These are phyloP conservation scores for Fraxinus paxiana DNA, from an alignment of 305 asterid genomes.

Conservation along the genomic window DNA sequence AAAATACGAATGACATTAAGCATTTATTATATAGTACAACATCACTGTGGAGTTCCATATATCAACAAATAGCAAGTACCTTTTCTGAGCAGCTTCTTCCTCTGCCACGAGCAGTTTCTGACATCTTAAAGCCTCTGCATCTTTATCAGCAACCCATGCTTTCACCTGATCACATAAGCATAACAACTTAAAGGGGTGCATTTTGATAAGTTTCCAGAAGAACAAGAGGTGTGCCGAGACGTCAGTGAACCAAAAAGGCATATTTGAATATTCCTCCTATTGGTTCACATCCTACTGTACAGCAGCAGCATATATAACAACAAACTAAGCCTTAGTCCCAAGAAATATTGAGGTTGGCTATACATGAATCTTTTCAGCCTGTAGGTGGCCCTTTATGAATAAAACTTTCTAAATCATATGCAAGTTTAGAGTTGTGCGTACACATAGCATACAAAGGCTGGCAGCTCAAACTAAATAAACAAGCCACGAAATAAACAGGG, in stretches of 20 bases:
- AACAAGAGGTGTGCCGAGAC: slow-evolving; percentile 14
- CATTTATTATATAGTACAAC: background rate
- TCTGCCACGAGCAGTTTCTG: slow-evolving; percentile 95
- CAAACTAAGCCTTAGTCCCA: background rate
- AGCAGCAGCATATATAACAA: background rate
- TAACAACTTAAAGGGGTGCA: background rate
- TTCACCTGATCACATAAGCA: slow-evolving; percentile 59
- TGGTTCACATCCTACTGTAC: slow-evolving; percentile 13
- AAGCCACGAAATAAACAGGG: background rate
- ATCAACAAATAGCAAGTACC: slow-evolving; percentile 37
- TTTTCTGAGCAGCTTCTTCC: slow-evolving; percentile 85
- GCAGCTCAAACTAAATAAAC: slow-evolving; percentile 17
- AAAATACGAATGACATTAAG: background rate
- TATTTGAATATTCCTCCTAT: background rate
- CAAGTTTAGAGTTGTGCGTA: slow-evolving; percentile 5
- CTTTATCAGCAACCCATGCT: slow-evolving; percentile 89
- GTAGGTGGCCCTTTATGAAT: background rate
- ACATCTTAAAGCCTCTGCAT: slow-evolving; percentile 91
- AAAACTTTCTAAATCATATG: slow-evolving; percentile 12
- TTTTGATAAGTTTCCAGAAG: slow-evolving; percentile 8
- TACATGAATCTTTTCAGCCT: too few species aligned
- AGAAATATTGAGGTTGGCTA: background rate
- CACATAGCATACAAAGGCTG: slow-evolving; percentile 13
- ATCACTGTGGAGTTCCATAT: background rate
- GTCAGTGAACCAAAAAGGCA: background rate